Percentiles rank a stretch among this genome's conserved stretches.
phyloP scores from a whole-genome alignment of 345 rosid genomes.

The Gossypium sturtianum region DNA sequence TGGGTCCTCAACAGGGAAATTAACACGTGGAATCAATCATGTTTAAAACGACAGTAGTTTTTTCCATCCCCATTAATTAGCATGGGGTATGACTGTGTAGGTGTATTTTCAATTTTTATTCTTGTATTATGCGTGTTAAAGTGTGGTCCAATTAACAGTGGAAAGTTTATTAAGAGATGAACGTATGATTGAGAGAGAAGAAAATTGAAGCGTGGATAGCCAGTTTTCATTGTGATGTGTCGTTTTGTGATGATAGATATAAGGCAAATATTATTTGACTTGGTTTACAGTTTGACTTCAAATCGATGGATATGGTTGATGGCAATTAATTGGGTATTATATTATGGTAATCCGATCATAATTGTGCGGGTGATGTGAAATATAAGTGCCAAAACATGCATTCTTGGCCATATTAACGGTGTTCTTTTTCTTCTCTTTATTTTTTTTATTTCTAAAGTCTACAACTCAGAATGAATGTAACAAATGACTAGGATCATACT shows the following conservation, averaged over 20 bases:
- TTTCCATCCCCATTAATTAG: neutral
- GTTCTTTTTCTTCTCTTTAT: neutral
- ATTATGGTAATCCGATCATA: neutral
- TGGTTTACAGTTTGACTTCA: neutral
- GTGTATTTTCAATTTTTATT: neutral
- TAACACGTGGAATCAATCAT: slow-evolving; percentile 17
- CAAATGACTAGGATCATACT: neutral
- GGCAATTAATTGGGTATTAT: neutral
- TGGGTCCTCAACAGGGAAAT: neutral
- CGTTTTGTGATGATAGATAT: slow-evolving; percentile 1
- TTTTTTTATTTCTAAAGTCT: neutral
- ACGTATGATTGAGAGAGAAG: neutral
- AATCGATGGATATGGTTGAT: neutral
- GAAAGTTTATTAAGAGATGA: neutral
- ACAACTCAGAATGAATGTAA: neutral
- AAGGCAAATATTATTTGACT: slow-evolving; percentile 7
- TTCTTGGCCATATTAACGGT: neutral
- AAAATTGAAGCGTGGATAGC: neutral
- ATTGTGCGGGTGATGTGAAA: neutral
- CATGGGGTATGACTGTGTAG: neutral
- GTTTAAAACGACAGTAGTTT: neutral
- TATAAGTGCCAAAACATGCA: neutral
- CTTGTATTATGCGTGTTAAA: neutral
- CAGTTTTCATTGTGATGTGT: slow-evolving; percentile 1
- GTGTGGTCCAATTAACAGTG: slow-evolving; percentile 5